Percentiles rank a stretch among this genome's conserved stretches.
Evolutionary conservation across 1,139 yeast species (phyloP).

Genomic region (Saccharomyces hybrid): DNA sequence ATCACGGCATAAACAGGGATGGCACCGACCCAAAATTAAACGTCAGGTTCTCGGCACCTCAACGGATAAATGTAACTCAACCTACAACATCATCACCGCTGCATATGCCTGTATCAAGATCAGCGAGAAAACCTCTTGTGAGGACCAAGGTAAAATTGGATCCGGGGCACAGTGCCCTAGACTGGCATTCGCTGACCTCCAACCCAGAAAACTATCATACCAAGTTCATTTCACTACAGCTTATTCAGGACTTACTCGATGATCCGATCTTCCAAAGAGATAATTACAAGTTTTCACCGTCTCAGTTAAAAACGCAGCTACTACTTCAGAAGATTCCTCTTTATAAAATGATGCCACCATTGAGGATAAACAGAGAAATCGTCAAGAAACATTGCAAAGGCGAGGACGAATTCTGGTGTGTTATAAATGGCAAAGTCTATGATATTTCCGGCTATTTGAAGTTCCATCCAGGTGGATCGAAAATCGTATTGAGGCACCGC

Average conservation of each 20-base stretch:
- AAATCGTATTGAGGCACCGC: constrained; percentile 58
- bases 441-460: constrained; percentile 73
- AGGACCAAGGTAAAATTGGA: constrained; percentile 26
- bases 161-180: constrained; percentile 32
- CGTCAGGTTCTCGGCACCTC: neutral
- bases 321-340: constrained; percentile 15
- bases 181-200: constrained; percentile 25
- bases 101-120: constrained; percentile 7
- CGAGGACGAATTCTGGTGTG: constrained; percentile 75
- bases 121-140: constrained; percentile 9
- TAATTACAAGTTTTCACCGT: neutral
- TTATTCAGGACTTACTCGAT: constrained; percentile 3
- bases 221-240: neutral
- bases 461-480: constrained; percentile 91
- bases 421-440: constrained; percentile 71
- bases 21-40: neutral
- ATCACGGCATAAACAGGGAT: neutral
- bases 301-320: neutral
- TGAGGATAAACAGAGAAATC: constrained; percentile 53
- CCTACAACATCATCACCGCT: constrained; percentile 5
- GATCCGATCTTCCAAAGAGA: constrained; percentile 6
- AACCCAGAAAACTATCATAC: neutral
- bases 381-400: constrained; percentile 49
- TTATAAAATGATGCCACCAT: constrained; percentile 31
- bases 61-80: neutral